These are phyloP conservation scores for Turritis glabra DNA, from an alignment of 345 rosid genomes.

Conservation along the genomic window DNA sequence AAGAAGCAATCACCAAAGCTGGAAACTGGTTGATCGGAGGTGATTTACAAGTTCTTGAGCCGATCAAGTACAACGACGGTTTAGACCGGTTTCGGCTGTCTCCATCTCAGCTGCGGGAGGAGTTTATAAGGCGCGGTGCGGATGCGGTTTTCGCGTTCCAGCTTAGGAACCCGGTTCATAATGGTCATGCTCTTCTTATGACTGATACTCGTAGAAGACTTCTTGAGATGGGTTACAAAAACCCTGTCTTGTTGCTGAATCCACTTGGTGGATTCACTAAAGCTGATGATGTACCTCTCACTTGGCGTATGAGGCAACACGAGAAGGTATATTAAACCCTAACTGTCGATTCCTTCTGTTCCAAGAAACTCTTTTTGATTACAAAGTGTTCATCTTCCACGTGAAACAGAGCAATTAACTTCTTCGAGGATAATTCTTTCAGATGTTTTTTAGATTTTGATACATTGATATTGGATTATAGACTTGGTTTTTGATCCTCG, in stretches of 20 bases:
- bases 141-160: conserved; percentile 98
- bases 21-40: conserved; percentile 98
- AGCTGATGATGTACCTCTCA: conserved; percentile 96
- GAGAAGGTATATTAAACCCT: conserved; percentile 60
- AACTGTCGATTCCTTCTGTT: not conserved
- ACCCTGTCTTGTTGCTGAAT: conserved; percentile 88
- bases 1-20: conserved; percentile 66
- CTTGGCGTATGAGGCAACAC: conserved; percentile 96
- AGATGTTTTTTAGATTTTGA: not conserved
- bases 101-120: conserved; percentile 79
- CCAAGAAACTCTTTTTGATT: conserved; percentile 10
- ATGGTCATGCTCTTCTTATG: conserved; percentile 93
- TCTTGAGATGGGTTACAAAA: conserved; percentile 92
- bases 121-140: conserved; percentile 77
- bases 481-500: not conserved
- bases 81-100: conserved; percentile 83
- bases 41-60: conserved; percentile 83
- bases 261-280: conserved; percentile 96
- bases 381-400: not conserved
- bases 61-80: conserved; percentile 84
- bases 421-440: not conserved
- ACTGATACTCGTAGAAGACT: conserved; percentile 87
- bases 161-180: conserved; percentile 94
- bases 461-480: not conserved
- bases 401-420: not conserved